Evolutionary conservation across 495 filamentous ascomycete genomes (phyloP), one percentile per base, ranked within the genome.

Genomic region (Aspergillus conjunctus): DNA sequence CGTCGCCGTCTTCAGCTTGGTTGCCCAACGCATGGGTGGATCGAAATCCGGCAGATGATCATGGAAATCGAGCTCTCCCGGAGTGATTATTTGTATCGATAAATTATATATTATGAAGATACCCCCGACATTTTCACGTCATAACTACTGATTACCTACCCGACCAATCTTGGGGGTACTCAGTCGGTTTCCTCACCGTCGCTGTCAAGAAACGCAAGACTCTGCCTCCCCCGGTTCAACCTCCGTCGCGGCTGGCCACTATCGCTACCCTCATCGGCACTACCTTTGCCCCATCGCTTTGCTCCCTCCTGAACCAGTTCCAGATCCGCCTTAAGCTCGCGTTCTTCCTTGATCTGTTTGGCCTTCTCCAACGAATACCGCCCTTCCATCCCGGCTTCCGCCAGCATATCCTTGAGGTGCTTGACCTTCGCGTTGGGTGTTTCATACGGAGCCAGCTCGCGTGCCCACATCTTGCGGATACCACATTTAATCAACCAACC

Each of bases 401-500:
- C 79, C 33, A 98, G 81, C 84, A 95, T 87, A 4, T 72, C 71
- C 66, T 85, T 91, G 14, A 98, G 83, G 72, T 96, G 91, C 56
- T 77, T 76, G 59, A 97, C 92, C 78, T 97, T 97, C 9, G 83
- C 90, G 64, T 87, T 90, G 14, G 83, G 70, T 26, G 88, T 91
- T 48, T 86, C 88, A 68, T 85, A 89, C 62, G 90, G 88, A 59
- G 81, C 81, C 52, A 98, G 81, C 74, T 96, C 91, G 57, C 87
- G 84, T 39, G 79, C 80, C 94, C 95, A 98, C 63, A 97, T 83
- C 69, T 97, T 98, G 33, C 91, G 90, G 50, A 98, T 86, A 18
- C 94, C 94, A 67, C 94, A 98, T 77, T 96, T 97, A 44, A 89
- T 66, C 31, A 98, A 81, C 74, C 92, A 91, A 20, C 85, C 83